These are phyloP conservation scores for Aspergillus sp. DNA, from an alignment of 2,329 filamentous ascomycete species.

Conservation along the genomic window DNA sequence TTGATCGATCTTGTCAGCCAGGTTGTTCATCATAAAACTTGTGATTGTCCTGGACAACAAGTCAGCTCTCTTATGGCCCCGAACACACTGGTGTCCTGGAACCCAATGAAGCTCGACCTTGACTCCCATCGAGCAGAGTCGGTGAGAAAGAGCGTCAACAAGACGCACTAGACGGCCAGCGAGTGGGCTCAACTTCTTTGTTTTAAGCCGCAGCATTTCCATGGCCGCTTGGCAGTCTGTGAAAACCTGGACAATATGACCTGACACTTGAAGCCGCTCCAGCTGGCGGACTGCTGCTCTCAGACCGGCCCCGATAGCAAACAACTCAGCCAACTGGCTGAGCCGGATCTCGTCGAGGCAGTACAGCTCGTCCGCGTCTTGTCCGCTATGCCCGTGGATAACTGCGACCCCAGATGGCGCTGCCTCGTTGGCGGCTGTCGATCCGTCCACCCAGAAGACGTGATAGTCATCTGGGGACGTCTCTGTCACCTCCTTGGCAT, in stretches of 20 bases:
- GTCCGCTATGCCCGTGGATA: neutral
- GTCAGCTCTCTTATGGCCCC: constrained; percentile 6
- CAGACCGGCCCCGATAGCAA: constrained; percentile 6
- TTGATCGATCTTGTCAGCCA: neutral
- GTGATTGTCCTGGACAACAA: neutral
- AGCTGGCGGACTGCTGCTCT: neutral
- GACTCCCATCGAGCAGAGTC: neutral
- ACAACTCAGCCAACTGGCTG: neutral
- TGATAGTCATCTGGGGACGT: neutral
- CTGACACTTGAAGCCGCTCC: neutral
- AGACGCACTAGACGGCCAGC: neutral
- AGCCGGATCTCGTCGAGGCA: neutral
- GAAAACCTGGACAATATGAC: neutral
- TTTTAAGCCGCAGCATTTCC: neutral
- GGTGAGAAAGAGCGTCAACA: neutral
- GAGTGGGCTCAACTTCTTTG: neutral
- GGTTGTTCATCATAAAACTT: neutral
- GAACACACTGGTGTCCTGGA: neutral
- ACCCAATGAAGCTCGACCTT: constrained; percentile 8
- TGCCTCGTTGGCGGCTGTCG: neutral
- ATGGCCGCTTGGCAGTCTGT: neutral
- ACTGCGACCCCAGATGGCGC: neutral
- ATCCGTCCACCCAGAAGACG: neutral
- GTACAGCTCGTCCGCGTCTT: neutral
- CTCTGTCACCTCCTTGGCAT: neutral